Percentiles rank a stretch among this genome's conserved stretches.
phyloP scores from a whole-genome alignment of 306 rosid species.

The Leucaena leucocephala region DNA sequence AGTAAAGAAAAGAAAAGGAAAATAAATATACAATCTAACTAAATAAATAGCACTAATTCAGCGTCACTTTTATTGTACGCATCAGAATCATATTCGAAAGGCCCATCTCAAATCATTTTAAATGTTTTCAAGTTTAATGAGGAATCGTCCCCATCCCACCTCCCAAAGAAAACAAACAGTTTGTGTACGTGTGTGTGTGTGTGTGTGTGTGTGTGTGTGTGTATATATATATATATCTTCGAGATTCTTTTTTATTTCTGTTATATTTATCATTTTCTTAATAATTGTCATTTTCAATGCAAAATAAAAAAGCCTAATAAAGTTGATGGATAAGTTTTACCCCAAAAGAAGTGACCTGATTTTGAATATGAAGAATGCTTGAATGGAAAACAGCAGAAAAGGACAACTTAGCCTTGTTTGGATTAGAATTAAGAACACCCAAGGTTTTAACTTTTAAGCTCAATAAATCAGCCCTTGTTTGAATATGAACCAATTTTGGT shows the following conservation, averaged over 20 bases:
- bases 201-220: too few relatives aligned
- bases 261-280: neutral
- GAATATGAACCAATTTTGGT: too few relatives aligned
- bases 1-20: too few relatives aligned
- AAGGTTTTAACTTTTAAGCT: too few relatives aligned
- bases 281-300: neutral
- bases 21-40: neutral
- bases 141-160: neutral
- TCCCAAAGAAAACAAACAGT: too few relatives aligned
- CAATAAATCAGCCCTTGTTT: too few relatives aligned
- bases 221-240: too few relatives aligned
- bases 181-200: too few relatives aligned
- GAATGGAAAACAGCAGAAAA: neutral
- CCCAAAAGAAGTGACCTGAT: neutral
- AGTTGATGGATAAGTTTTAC: conserved; percentile 3
- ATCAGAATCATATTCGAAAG: neutral
- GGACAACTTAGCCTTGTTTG: neutral
- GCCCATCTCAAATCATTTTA: neutral
- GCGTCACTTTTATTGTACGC: neutral
- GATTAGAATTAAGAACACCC: too few relatives aligned
- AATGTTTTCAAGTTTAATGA: neutral
- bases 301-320: neutral
- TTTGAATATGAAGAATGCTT: neutral
- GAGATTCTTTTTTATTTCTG: neutral
- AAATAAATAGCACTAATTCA: neutral